These are phyloP conservation scores for Ruellia speciosa DNA, from an alignment of 305 asterid species.

Conservation along the genomic window DNA sequence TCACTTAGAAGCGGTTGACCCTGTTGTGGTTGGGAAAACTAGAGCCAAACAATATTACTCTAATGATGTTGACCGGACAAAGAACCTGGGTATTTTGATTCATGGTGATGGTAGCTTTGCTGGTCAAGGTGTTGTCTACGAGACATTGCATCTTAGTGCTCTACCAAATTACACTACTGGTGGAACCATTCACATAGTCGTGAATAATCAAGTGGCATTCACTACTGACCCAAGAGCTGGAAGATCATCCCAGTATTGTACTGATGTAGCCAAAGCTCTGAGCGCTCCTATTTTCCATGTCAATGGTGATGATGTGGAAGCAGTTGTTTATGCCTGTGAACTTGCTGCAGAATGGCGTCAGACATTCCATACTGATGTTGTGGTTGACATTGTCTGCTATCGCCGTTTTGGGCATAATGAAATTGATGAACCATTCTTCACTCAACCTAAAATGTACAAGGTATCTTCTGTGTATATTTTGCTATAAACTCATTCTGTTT, in stretches of 20 bases:
- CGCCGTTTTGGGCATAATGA: conserved; percentile 96
- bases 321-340: conserved; percentile 89
- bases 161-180: conserved; percentile 92
- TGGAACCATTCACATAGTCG: conserved; percentile 96
- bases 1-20: conserved; percentile 96
- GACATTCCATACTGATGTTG: conserved; percentile 87
- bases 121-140: conserved; percentile 96
- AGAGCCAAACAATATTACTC: conserved; percentile 92
- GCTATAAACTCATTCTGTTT: conserved; percentile 9
- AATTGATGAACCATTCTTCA: conserved; percentile 88
- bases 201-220: conserved; percentile 93
- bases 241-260: conserved; percentile 95
- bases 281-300: conserved; percentile 89
- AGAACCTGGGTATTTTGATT: conserved; percentile 74
- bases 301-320: conserved; percentile 94
- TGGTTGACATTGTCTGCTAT: conserved; percentile 82
- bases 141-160: conserved; percentile 96
- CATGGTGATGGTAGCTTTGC: conserved; percentile 99
- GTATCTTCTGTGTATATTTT: conserved; percentile 25
- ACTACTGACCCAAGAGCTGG: conserved; percentile 88
- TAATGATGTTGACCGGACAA: conserved; percentile 65
- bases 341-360: conserved; percentile 99
- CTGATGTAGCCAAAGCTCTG: conserved; percentile 95
- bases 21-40: conserved; percentile 89
- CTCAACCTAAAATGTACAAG: conserved; percentile 95